Conservation (phyloP, 2,329 filamentous ascomycete species). For the Alternaria consortialis region DNA sequence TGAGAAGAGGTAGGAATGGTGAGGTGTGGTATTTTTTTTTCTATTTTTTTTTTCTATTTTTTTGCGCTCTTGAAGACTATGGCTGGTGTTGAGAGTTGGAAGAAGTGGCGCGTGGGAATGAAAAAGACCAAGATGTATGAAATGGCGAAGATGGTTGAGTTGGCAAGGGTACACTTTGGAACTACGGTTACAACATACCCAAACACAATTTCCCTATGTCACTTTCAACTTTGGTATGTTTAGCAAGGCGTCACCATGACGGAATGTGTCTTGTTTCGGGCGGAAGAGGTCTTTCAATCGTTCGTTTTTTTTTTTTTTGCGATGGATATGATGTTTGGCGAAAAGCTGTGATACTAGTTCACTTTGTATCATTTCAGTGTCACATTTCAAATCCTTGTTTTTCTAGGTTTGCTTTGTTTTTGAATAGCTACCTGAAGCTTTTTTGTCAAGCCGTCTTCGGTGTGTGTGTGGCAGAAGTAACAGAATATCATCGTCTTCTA, state of each 20-base stretch:
- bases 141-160: not conserved
- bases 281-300: not conserved
- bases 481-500: too few species aligned
- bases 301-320: not conserved
- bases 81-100: not conserved
- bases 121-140: not conserved
- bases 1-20: slow-evolving; percentile 18
- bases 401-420: too few species aligned
- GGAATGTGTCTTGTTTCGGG: too few species aligned
- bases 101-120: not conserved
- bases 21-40: too few species aligned
- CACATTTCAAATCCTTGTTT: too few species aligned
- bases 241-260: slow-evolving; percentile 1
- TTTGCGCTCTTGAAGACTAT: not conserved
- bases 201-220: not conserved
- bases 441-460: too few species aligned
- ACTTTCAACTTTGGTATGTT: not conserved
- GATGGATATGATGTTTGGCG: not conserved
- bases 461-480: too few species aligned
- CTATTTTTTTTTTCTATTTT: too few species aligned
- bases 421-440: too few species aligned
- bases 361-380: too few species aligned
- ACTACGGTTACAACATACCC: slow-evolving; percentile 2
- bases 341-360: too few species aligned
- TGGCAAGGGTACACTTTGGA: not conserved